Conservation (phyloP, 805 yeast genomes). For the Zygosaccharomyces bailii region DNA sequence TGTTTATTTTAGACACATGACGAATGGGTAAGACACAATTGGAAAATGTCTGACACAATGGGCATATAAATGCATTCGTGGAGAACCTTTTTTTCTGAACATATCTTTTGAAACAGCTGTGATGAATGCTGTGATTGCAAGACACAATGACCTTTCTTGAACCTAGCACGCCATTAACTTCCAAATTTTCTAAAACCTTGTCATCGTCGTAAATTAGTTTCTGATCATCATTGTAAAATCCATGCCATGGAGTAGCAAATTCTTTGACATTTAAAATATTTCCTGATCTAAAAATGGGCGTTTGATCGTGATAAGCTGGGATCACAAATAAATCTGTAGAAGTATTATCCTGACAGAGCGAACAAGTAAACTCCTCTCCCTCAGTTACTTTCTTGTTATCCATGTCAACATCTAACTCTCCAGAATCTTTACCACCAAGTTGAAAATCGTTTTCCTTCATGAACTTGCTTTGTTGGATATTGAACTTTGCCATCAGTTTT, state of each 20-base stretch:
- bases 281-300: conserved; percentile 48
- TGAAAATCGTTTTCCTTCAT: conserved; percentile 49
- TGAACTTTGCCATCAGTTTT: conserved; percentile 58
- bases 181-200: conserved; percentile 18
- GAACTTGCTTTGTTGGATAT: conserved; percentile 72
- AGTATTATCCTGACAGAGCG: conserved; percentile 56
- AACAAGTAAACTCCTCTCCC: conserved; percentile 43
- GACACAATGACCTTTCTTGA: conserved; percentile 53
- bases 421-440: conserved; percentile 19
- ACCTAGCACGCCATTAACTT: conserved; percentile 17
- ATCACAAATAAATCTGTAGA: conserved; percentile 52
- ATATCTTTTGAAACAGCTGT: conserved; percentile 66
- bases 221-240: conserved; percentile 29
- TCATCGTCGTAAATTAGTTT: conserved; percentile 23
- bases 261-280: conserved; percentile 29
- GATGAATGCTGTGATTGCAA: conserved; percentile 94
- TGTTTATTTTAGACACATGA: conserved; percentile 14
- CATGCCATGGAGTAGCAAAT: conserved; percentile 31
- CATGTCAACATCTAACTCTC: conserved; percentile 38
- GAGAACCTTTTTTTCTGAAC: conserved; percentile 57
- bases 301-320: conserved; percentile 47
- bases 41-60: conserved; percentile 78
- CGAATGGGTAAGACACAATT: conserved; percentile 33
- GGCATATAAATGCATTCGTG: conserved; percentile 78
- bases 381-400: conserved; percentile 34